Evolutionary conservation across 192 early-diverging fungal genomes (phyloP), one percentile per base, ranked within the genome.

Genomic region (Chytriomyces confervae): DNA sequence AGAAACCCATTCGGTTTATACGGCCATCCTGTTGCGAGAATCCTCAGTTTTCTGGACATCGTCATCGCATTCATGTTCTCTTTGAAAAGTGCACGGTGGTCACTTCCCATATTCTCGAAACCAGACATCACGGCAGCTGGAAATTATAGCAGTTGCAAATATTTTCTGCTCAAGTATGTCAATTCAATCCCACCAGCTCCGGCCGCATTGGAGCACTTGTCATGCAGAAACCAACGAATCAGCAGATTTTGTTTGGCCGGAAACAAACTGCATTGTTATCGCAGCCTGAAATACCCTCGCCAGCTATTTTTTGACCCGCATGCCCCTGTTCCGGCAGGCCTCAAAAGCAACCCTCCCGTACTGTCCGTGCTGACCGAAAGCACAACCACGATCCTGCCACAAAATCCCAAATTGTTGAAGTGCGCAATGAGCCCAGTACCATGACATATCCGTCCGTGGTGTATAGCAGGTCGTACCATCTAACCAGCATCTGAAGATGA

Each of bases 91-190:
- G n/a, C 62, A 10, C 18, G 62, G 11, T 24, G 7, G 11, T 46
- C 66, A 27, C 23, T 45, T 23, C 18, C 7, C 6, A 16, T 9
- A 16, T 65, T 65, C n/a, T n/a, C n/a, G n/a, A n/a, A n/a, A n/a
- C n/a, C n/a, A n/a, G n/a, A n/a, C n/a, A n/a, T 16, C 11, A 24
- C 47, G 3, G 27, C 7, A 24, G 36, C 29, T 64, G 94, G 94
- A 92, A 93, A 24, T 82, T 96, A 47, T 98, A 96, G 97, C 95
- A 94, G 72, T 77, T 98, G 46, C 94, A 97, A 86, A 90, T 95
- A 3, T 96, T 96, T 78, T 79, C 95, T 24, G 88, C 89, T 18
- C 74, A 76, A 63, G 95, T 96, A 80, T 77, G 93, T 48, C 87
- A 89, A n/a, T 74, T 85, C 29, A 89, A 87, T 24, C 61, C 92